Base-by-base conservation (phyloP, 176 grass and related monocot genomes). In the Oryza coarctata region DNA sequence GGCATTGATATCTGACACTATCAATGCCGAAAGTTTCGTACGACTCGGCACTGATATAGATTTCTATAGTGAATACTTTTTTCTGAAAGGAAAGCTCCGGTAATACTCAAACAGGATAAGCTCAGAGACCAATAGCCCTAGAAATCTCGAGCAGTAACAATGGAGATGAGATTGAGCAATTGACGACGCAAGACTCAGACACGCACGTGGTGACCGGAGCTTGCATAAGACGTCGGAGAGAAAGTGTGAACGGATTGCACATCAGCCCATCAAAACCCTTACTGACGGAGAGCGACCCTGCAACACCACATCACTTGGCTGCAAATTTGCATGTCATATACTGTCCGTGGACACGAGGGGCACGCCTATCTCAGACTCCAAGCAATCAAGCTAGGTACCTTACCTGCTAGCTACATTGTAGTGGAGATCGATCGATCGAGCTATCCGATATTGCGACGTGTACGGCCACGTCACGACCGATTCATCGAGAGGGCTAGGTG, bases 271-370 rank as follows among this genome's bases (percentile, higher is more conserved):
- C 55, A 60, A 60, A 10, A 20, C 70, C 71, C 76, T 33, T 82
- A 89, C 77, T 34, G 40, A 15, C 27, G 40, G 87, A 89, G 65
- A 75, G 60, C 9, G 87, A 85, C 82, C 12, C 3, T 6, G 64
- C 71, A 68, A 66, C 70, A 66, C 55, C 22, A 25, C 55, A 55
- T 55, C 49, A 2, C 52, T 60, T 60, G 55, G 22, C 20, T 60
- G 55, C 55, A 60, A 10, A 10, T 6, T 25, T 10, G 22, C 17
- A 26, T 29, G 20, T 29, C 3, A 0, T 22, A 3, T 22, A 3
- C 1, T 14, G 26, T 28, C 33, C 33, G 15, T 38, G 76, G 60
- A 73, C 60, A 58, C 55, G 2, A 5, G 30, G 58, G 72, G 22
- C 50, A 65, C 84, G 66, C 40, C 76, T 47, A 27, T 10, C 34